A percentile compares a stretch with the other conserved stretches of the same genome.
Evolutionary conservation across 2,329 filamentous ascomycete species (phyloP).

Genomic region (Aaosphaeria pasadenensis): DNA sequence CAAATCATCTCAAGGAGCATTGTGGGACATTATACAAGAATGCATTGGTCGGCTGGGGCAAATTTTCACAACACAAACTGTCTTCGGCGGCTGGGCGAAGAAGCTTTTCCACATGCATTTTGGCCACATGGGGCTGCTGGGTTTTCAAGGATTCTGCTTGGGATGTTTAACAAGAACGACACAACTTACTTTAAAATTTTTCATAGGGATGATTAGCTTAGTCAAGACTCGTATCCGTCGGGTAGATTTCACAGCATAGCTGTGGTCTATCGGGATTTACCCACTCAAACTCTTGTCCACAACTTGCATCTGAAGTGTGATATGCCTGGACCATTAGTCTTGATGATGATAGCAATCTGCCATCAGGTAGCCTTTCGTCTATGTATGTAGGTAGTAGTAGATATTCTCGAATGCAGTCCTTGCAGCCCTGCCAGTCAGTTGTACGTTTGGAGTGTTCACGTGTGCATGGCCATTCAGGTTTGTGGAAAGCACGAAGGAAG

Average conservation of each 20-base stretch:
- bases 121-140: not conserved
- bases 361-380: too few species aligned
- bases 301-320: too few species aligned
- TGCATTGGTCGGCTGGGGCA: slow-evolving; percentile 6
- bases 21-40: slow-evolving; percentile 12
- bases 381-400: too few species aligned
- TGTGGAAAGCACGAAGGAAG: too few species aligned
- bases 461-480: too few species aligned
- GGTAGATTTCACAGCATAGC: slow-evolving; percentile 14
- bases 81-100: slow-evolving; percentile 9
- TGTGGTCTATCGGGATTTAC: slow-evolving; percentile 33
- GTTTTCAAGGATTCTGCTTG: not conserved
- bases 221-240: slow-evolving; percentile 42
- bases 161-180: slow-evolving; percentile 1
- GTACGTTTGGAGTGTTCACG: too few species aligned
- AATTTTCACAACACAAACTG: slow-evolving; percentile 14
- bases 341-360: too few species aligned
- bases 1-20: slow-evolving; percentile 11
- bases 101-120: not conserved
- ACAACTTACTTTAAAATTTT: not conserved
- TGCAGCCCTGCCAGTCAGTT: too few species aligned
- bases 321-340: too few species aligned
- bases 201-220: slow-evolving; percentile 36
- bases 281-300: slow-evolving; percentile 22
- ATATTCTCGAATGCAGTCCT: too few species aligned